phyloP scores from a whole-genome alignment of 441 rosid genomes.

The Populus trichocarpa region DNA sequence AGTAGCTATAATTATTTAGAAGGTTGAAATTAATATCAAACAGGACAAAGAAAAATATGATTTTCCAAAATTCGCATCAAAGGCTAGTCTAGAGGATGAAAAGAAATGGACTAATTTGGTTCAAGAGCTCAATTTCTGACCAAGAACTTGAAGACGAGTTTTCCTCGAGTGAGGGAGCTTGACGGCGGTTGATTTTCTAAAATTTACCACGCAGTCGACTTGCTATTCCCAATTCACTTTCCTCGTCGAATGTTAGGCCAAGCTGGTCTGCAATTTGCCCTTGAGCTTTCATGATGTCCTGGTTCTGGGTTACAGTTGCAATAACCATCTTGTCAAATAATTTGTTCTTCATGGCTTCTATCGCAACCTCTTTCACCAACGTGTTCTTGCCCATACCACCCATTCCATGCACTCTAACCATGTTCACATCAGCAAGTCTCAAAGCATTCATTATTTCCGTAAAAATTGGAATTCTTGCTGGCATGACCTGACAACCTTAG shows the following conservation, averaged over 20 bases:
- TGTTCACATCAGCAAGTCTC: background rate
- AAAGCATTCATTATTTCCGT: background rate
- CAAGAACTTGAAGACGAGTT: too few relatives aligned
- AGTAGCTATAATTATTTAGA: too few relatives aligned
- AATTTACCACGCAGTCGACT: background rate
- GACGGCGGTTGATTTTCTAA: too few relatives aligned
- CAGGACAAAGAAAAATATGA: too few relatives aligned
- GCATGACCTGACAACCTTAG: background rate
- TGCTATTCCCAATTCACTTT: constrained; percentile 15
- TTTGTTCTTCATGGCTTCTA: background rate
- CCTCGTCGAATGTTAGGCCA: constrained; percentile 7
- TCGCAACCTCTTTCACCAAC: constrained; percentile 4
- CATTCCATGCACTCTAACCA: constrained; percentile 19
- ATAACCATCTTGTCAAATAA: constrained; percentile 14
- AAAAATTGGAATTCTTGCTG: constrained; percentile 10
- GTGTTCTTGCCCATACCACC: constrained; percentile 28
- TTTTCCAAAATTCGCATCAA: too few relatives aligned
- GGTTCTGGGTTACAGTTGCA: background rate
- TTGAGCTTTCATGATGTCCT: constrained; percentile 14
- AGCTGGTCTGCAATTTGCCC: constrained; percentile 13
- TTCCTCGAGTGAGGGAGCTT: too few relatives aligned
- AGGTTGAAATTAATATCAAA: too few relatives aligned
- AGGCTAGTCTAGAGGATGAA: too few relatives aligned
- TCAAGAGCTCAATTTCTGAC: too few relatives aligned
- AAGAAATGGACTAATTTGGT: too few relatives aligned